Evolutionary conservation across 192 early-diverging fungal species (phyloP), one percentile per base, ranked within the genome.

Genomic region (Obelidium mucronatum): DNA sequence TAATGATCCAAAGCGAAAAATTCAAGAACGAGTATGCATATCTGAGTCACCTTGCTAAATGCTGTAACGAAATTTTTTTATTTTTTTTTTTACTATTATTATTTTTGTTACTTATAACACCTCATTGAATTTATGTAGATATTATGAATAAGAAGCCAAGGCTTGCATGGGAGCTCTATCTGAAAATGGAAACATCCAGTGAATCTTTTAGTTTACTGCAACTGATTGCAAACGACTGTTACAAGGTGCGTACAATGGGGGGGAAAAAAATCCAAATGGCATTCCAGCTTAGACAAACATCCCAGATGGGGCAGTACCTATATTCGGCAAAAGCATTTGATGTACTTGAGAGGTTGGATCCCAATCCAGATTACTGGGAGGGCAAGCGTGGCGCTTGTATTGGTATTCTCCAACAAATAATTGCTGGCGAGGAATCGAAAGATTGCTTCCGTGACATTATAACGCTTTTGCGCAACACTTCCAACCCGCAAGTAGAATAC

Each of bases 181-280:
- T 90, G 15, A 90, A 90, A 44, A 90, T 90, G 89, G 89, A 90
- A 70, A 90, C 89, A 1, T 90, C 89, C 24, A 83, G 81, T 69
- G 89, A 90, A 67, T 90, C 89, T 13, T 90, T 90, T 70, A 90
- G 81, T 44, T 79, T 90, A 17, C 76, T 90, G 28, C 89, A 90
- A 74, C 71, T 90, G 37, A 86, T 90, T 63, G 89, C 89, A 2
- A 87, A 90, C 53, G 86, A 90, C 61, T 88, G 88, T 70, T 90
- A 90, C 79, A 90, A 88, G 75, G 86, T 89, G 44, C 51, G 33
- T 24, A 48, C 44, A 48, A 48, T 19, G n/a, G n/a, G n/a, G n/a
- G n/a, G n/a, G n/a, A n/a, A n/a, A n/a, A n/a, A n/a, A n/a, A n/a
- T n/a, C n/a, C n/a, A n/a, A n/a, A n/a, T n/a, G n/a, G n/a, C n/a